These are phyloP conservation scores for Eucalyptus erythrocorys DNA, from an alignment of 345 rosid genomes.

Conservation along the genomic window DNA sequence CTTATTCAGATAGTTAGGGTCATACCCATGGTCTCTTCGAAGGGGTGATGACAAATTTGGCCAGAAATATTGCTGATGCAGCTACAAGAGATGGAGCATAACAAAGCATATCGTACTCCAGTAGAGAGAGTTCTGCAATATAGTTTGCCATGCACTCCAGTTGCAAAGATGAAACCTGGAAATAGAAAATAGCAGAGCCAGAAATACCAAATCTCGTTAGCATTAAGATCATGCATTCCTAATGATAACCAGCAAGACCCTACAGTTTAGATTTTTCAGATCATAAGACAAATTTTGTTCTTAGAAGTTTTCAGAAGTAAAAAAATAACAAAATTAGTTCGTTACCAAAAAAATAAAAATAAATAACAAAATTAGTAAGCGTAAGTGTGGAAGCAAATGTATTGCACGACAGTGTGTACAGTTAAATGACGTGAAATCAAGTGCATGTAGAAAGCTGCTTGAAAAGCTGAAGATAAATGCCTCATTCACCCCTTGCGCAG, in stretches of 20 bases:
- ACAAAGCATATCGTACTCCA: conserved; percentile 68
- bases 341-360: no score
- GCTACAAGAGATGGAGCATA: conserved; percentile 71
- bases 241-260: background rate
- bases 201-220: background rate
- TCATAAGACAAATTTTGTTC: background rate
- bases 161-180: conserved; percentile 53
- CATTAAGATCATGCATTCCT: background rate
- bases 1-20: background rate
- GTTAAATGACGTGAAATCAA: background rate
- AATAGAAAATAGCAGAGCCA: background rate
- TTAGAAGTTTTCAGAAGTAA: background rate
- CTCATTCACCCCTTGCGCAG: conserved; percentile 73
- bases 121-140: conserved; percentile 60
- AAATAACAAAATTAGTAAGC: no score
- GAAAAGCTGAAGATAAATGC: conserved; percentile 15
- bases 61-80: conserved; percentile 80
- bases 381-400: background rate
- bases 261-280: background rate
- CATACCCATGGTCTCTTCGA: conserved; percentile 84
- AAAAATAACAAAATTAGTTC: no score
- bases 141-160: conserved; percentile 79
- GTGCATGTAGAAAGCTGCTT: background rate
- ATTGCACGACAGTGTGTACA: background rate
- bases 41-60: conserved; percentile 57